These are phyloP conservation scores for Physcomitrellopsis africana DNA, from an alignment of 225 moss, liverwort and hornwort genomes.

Conservation along the genomic window DNA sequence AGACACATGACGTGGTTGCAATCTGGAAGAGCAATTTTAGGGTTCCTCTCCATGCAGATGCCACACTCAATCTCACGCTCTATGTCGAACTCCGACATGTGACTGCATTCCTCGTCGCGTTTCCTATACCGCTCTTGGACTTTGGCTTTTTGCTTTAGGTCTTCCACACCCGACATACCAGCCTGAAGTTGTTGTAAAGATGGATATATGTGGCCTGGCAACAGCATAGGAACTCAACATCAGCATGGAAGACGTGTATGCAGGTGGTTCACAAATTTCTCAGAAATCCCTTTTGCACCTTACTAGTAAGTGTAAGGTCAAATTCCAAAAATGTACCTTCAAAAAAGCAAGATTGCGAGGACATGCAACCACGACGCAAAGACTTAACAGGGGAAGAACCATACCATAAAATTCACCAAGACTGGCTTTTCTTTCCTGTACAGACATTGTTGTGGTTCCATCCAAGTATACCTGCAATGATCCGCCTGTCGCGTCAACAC, in stretches of 20 bases:
- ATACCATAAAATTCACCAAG: constrained; percentile 69
- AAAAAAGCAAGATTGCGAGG: too few relatives aligned
- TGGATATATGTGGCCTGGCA: constrained; percentile 93
- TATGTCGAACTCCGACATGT: constrained; percentile 91
- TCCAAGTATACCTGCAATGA: constrained; percentile 78
- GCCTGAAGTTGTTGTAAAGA: constrained; percentile 95
- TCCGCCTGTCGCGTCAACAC: not conserved
- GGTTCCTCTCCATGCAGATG: constrained; percentile 96
- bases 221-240: not conserved
- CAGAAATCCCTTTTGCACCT: not conserved
- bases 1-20: constrained; percentile 99
- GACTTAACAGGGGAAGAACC: not conserved
- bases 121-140: constrained; percentile 93
- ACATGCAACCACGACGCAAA: too few relatives aligned
- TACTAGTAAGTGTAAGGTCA: not conserved
- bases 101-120: constrained; percentile 94
- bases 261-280: not conserved
- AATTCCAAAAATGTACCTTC: not conserved
- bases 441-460: constrained; percentile 70
- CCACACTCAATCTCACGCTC: constrained; percentile 97
- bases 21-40: constrained; percentile 93
- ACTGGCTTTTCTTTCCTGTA: constrained; percentile 74
- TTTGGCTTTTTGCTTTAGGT: constrained; percentile 91
- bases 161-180: constrained; percentile 89
- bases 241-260: constrained; percentile 15